Base-by-base conservation (phyloP, 495 filamentous ascomycete genomes). In the Penicillium waksmanii region DNA sequence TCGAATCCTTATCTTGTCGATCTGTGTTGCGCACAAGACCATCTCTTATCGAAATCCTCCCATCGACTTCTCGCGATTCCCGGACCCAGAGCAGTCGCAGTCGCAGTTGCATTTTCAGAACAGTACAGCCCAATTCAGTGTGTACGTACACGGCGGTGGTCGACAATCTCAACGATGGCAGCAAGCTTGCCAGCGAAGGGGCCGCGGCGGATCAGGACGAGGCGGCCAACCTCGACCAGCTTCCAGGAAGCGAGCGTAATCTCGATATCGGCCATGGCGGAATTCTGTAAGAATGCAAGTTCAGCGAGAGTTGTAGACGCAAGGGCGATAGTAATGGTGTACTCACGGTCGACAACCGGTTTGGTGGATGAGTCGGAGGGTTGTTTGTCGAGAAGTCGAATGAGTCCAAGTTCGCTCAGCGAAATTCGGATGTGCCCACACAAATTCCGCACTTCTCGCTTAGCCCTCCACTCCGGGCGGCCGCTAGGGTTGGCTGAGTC, bases 161-260 rank as follows among this genome's bases (percentile, higher is more conserved):
- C 96, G 80, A 98, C 93, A 78, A 99, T 96, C 87, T 98, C 93
- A 78, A 97, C 92, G 76, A 99, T 95, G 71, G 85, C 81, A 63
- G 92, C 96, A 62, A 98, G 86, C 78, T 89, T 89, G 80, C 93
- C 93, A 62, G 76, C 82, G 83, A 86, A 91, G 63, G 87, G 89
- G 64, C 88, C 88, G 69, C 82, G 74, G 69, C 86, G 85, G 81
- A 96, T 85, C 72, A 97, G 87, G 65, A 95, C 89, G 70, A 97
- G 83, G 73, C 96, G 93, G 84, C 96, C 96, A 81, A 97, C 90
- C 85, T 99, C 93, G 74, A 99, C 91, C 72, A 89, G 83, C 78
- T 91, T 92, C 91, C 89, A 96, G 70, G 84, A 78, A 74, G 87
- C 86, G 71, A 89, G 82, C 76, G 82, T 87, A 77, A 95, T 85